Percentiles rank a stretch among this genome's conserved stretches.
These are phyloP conservation scores for Globisporangium barbulae DNA, from an alignment of 352 stramenopile species.

Conservation along the genomic window DNA sequence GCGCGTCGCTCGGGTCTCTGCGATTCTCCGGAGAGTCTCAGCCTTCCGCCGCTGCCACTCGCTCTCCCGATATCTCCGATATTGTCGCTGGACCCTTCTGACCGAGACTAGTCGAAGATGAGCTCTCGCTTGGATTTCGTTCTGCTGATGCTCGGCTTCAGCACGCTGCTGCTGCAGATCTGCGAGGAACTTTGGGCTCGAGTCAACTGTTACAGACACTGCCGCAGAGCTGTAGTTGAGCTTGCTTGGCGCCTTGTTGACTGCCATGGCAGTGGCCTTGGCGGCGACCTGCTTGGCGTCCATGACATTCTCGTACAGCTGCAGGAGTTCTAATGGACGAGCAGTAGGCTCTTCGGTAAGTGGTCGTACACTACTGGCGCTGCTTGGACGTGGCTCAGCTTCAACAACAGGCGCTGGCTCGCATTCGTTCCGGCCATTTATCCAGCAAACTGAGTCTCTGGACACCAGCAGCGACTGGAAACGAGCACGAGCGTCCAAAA, in stretches of 20 bases:
- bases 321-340: constrained; percentile 14
- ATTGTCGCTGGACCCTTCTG: constrained; percentile 6
- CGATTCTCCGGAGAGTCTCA: constrained; percentile 6
- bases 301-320: constrained; percentile 39
- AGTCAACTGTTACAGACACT: background rate
- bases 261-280: background rate
- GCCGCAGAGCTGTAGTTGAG: background rate
- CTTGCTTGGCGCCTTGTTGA: background rate
- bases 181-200: constrained; percentile 11
- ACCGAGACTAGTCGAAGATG: constrained; percentile 4
- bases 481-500: constrained; percentile 23
- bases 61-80: constrained; percentile 3
- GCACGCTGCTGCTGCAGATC: constrained; percentile 10
- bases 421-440: background rate
- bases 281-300: constrained; percentile 13
- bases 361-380: background rate
- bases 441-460: background rate
- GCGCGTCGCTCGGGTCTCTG: background rate
- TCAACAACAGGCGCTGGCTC: background rate
- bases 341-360: background rate
- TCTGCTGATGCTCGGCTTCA: constrained; percentile 7
- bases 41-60: background rate
- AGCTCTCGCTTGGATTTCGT: constrained; percentile 4
- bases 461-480: constrained; percentile 18
- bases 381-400: background rate